Evolutionary conservation across 2,329 filamentous ascomycete genomes (phyloP).

Genomic region (Aspergillus pseudoterreus): DNA sequence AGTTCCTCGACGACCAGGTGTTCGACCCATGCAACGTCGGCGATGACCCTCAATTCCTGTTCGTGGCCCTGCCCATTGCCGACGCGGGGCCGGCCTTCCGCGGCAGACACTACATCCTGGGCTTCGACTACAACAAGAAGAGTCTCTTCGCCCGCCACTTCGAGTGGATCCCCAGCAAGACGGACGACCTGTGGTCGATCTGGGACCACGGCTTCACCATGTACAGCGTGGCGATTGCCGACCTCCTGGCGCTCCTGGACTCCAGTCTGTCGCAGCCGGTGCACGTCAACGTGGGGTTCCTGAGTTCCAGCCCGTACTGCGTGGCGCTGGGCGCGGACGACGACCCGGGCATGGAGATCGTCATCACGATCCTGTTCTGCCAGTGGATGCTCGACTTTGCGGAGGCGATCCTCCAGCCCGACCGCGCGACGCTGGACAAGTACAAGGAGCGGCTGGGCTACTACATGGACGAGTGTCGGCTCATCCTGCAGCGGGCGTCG

Average conservation of each 20-base stretch:
- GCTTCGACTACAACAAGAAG: conserved; percentile 21
- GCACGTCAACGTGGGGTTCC: conserved; percentile 19
- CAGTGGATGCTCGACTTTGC: conserved; percentile 29
- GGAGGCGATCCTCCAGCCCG: conserved; percentile 17
- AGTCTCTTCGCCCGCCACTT: conserved; percentile 25
- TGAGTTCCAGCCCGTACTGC: conserved; percentile 20
- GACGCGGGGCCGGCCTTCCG: conserved; percentile 12
- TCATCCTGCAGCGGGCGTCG: conserved; percentile 24
- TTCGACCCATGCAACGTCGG: conserved; percentile 11
- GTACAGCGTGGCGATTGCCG: conserved; percentile 19
- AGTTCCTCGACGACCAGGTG: conserved; percentile 15
- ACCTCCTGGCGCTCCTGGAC: conserved; percentile 19
- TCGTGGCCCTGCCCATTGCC: conserved; percentile 22
- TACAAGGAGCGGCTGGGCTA: conserved; percentile 10
- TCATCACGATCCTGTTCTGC: conserved; percentile 26
- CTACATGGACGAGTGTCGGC: conserved; percentile 22
- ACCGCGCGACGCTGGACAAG: conserved; percentile 1
- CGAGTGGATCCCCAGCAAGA: conserved; percentile 18
- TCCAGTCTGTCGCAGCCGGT: conserved; percentile 15
- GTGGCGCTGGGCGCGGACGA: conserved; percentile 15
- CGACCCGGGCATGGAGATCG: conserved; percentile 30
- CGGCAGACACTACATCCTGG: conserved; percentile 24
- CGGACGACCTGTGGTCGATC: conserved; percentile 21
- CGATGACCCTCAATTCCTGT: conserved; percentile 16
- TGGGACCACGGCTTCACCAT: conserved; percentile 25